phyloP scores from a whole-genome alignment of 345 rosid genomes.

The Eucalyptus curtisii region DNA sequence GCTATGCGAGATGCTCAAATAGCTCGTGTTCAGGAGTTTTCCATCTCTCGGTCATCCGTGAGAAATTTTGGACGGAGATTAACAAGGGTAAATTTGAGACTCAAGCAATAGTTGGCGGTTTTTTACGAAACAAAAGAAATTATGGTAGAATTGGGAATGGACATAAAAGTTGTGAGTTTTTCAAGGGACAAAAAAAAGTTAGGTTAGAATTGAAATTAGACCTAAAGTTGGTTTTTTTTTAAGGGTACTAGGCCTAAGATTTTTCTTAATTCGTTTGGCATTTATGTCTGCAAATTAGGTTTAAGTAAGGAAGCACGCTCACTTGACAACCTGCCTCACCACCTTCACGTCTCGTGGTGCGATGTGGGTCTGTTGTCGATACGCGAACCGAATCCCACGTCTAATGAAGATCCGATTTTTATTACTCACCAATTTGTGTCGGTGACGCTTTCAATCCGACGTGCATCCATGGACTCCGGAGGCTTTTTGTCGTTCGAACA shows the following conservation, averaged over 20 bases:
- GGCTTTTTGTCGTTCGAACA: neutral
- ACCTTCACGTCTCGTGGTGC: neutral
- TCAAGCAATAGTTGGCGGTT: neutral
- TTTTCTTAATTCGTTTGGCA: neutral
- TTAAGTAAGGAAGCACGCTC: neutral
- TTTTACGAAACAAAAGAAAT: too few relatives aligned
- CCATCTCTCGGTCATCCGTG: neutral
- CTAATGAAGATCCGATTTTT: neutral
- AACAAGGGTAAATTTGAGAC: neutral
- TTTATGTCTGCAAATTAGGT: neutral
- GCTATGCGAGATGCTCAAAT: fast-evolving
- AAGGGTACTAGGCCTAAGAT: neutral
- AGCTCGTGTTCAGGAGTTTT: fast-evolving
- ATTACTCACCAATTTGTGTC: neutral
- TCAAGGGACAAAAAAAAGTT: too few relatives aligned
- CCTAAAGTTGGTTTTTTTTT: too few relatives aligned
- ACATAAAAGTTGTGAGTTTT: too few relatives aligned
- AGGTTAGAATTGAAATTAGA: too few relatives aligned
- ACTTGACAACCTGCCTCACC: neutral
- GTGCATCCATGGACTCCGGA: neutral
- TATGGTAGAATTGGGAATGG: too few relatives aligned
- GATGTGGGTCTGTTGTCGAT: neutral
- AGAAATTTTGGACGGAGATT: neutral
- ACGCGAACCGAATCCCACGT: neutral
- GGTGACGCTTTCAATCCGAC: neutral